Percentiles rank a stretch among this genome's conserved stretches.
These are phyloP conservation scores for Cryptococcus floricola DNA, from an alignment of 1,284 basidiomycete genomes.

Conservation along the genomic window DNA sequence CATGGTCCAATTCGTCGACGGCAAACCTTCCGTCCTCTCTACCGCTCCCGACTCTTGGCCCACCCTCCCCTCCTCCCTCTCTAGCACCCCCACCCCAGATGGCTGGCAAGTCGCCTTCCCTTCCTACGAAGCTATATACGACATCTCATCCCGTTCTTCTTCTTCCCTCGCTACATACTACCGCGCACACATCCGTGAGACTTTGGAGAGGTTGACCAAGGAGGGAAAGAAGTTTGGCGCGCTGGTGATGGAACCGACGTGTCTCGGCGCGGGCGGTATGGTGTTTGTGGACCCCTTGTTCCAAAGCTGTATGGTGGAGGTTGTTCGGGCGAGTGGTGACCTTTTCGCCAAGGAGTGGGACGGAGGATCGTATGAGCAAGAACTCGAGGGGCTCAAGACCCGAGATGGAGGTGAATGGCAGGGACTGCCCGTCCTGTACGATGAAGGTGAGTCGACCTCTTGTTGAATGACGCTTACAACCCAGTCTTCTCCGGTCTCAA, in stretches of 20 bases:
- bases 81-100: slow-evolving; percentile 25
- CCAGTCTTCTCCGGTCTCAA: slow-evolving; percentile 84
- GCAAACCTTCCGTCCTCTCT: slow-evolving; percentile 59
- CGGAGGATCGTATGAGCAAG: slow-evolving; percentile 10
- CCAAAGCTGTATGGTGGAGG: slow-evolving; percentile 80
- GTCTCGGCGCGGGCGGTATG: slow-evolving; percentile 97
- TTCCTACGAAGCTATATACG: slow-evolving; percentile 66
- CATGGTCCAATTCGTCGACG: slow-evolving; percentile 64
- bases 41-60: slow-evolving; percentile 47
- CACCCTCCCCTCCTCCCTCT: slow-evolving; percentile 19
- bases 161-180: slow-evolving; percentile 66
- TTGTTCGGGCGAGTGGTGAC: slow-evolving; percentile 59
- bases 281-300: slow-evolving; percentile 96
- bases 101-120: slow-evolving; percentile 45
- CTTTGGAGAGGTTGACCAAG: slow-evolving; percentile 56
- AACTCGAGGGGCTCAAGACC: slow-evolving; percentile 9
- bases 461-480: not conserved
- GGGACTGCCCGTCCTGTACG: slow-evolving; percentile 86
- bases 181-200: slow-evolving; percentile 57
- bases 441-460: slow-evolving; percentile 59
- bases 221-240: slow-evolving; percentile 56
- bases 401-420: slow-evolving; percentile 53
- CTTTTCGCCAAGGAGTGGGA: slow-evolving; percentile 45
- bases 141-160: slow-evolving; percentile 62
- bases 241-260: slow-evolving; percentile 83